Conservation (phyloP, 495 filamentous ascomycete species). For the Xylaria bambusicola region DNA sequence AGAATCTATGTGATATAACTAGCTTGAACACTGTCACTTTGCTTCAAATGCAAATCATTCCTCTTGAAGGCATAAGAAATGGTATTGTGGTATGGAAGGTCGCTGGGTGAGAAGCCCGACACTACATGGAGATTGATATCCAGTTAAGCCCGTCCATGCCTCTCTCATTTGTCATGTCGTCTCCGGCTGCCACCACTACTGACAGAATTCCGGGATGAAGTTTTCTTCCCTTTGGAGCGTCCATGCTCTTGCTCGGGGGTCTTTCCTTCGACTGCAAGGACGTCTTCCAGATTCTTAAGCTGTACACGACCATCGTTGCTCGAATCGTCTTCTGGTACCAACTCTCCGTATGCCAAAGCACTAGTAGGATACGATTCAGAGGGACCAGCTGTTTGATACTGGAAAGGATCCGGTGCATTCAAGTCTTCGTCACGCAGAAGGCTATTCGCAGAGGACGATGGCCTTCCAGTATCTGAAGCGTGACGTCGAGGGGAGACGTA, state of each 20-base stretch:
- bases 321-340: conserved; percentile 27
- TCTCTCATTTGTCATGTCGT: conserved; percentile 31
- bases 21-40: neutral
- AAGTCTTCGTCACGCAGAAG: conserved; percentile 21
- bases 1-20: too few relatives aligned
- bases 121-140: conserved; percentile 21
- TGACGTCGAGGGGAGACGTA: conserved; percentile 41
- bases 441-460: conserved; percentile 24
- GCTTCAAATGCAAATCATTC: too few relatives aligned
- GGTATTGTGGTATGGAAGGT: neutral
- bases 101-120: conserved; percentile 27
- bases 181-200: conserved; percentile 19
- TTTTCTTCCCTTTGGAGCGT: conserved; percentile 31
- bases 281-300: conserved; percentile 12
- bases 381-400: conserved; percentile 42
- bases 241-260: conserved; percentile 29
- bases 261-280: conserved; percentile 22
- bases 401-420: conserved; percentile 37
- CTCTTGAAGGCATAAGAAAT: neutral
- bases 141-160: conserved; percentile 6
- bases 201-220: conserved; percentile 16
- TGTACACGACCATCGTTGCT: conserved; percentile 23
- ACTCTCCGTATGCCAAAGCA: conserved; percentile 22
- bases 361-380: conserved; percentile 30
- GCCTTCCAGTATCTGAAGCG: conserved; percentile 35